Base-by-base conservation (phyloP, 1,284 basidiomycete species). In the Tylopilus sp. region DNA sequence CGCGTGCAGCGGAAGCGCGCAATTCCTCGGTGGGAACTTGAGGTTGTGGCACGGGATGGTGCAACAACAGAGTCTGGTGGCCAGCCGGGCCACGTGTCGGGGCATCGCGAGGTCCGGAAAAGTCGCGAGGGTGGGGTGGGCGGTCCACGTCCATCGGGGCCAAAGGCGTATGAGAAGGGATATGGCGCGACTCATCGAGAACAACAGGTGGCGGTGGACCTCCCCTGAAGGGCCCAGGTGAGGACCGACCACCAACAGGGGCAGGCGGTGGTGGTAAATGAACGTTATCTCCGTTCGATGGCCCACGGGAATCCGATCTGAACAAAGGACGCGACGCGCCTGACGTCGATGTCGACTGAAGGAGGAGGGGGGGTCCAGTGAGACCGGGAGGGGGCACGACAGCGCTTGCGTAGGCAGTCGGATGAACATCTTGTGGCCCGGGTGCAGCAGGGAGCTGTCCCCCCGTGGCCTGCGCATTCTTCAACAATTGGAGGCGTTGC, bases 381-480 rank as follows among this genome's bases (percentile, higher is more conserved):
- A 86, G 69, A 13, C 81, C 79, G 6, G 80, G 76, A 19, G 86
- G 84, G 10, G 83, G 81, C 11, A 85, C 79, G 19, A 84, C 77
- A 0, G 82, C 76, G 54, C 81, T 87, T 0, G 90, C 86, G 63
- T 97, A 97, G 11, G 92, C 92, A 2, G 93, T 95, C 0, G 93
- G 93, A 58, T 97, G 94, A 0, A 97, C 93, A 61, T 97, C 95
- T 61, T 95, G 89, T 2, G 95, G 94, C 2, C 85, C 83, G 19
- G 95, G 95, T 1, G 92, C 85, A 19, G 89, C 77, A 59, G 86
- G 89, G 2, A 94, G 70, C 47, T 85, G 81, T 19, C 81, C 79
- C 8, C 90, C 92, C 8, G 83, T 92, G 3, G 82, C 80, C 61
- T 94, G 90, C 1, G 89, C 90, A 52, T 80, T 88, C 68, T 85